Conservation (phyloP, 306 rosid genomes). For the Casuarina cunninghamiana region DNA sequence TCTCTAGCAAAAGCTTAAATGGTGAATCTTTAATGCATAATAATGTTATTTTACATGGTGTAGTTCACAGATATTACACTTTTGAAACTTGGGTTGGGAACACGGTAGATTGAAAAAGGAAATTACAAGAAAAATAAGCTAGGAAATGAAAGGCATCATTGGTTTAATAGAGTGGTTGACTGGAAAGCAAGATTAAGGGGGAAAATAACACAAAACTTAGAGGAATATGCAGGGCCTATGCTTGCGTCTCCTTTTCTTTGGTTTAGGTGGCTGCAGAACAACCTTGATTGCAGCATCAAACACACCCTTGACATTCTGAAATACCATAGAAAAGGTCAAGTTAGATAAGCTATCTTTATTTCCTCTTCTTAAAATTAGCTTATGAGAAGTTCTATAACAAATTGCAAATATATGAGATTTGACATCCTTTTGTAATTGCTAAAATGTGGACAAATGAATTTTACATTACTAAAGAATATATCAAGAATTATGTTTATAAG, state of each 20-base stretch:
- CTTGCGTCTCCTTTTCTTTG: constrained; percentile 47
- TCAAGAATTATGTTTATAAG: too few species aligned
- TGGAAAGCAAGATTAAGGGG: background rate
- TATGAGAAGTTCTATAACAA: too few species aligned
- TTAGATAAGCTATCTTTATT: background rate
- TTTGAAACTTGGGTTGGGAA: constrained; percentile 6
- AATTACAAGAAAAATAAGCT: background rate
- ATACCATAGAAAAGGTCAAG: constrained; percentile 11
- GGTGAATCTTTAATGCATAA: background rate
- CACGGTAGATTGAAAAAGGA: background rate
- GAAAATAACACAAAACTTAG: constrained; percentile 16
- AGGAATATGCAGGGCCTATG: constrained; percentile 38
- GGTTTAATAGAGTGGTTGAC: constrained; percentile 15
- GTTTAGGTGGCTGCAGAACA: constrained; percentile 59
- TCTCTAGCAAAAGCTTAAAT: background rate
- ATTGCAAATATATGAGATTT: too few species aligned
- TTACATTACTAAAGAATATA: too few species aligned
- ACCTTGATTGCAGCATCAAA: constrained; percentile 72
- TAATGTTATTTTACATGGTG: constrained; percentile 14
- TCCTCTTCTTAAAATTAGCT: too few species aligned
- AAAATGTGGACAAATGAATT: too few species aligned
- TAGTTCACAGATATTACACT: constrained; percentile 18
- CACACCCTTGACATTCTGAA: constrained; percentile 62
- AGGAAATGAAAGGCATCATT: background rate
- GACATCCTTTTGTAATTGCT: too few species aligned